These are phyloP conservation scores for Penicillium paradoxum DNA, from an alignment of 495 filamentous ascomycete genomes.

Conservation along the genomic window DNA sequence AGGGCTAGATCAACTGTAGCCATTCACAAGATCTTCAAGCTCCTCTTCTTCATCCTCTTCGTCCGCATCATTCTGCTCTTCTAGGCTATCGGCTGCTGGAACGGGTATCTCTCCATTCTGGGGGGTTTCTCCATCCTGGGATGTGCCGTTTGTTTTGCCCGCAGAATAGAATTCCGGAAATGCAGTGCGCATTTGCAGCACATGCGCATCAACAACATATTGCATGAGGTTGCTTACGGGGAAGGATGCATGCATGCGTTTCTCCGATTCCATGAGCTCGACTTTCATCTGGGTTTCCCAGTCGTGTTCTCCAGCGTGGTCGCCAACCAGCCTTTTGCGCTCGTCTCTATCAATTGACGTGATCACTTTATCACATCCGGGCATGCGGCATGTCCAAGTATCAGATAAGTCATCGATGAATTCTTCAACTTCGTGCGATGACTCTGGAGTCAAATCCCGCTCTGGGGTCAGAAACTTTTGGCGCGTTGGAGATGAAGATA, in stretches of 20 bases:
- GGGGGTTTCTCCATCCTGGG: background rate
- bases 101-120: background rate
- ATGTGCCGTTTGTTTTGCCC: slow-evolving; percentile 2
- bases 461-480: slow-evolving; percentile 12
- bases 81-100: background rate
- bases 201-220: slow-evolving; percentile 23
- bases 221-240: slow-evolving; percentile 40
- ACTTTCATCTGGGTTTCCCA: slow-evolving; percentile 55
- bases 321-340: slow-evolving; percentile 54
- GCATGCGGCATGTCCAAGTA: slow-evolving; percentile 65
- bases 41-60: slow-evolving; percentile 5
- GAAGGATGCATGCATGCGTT: slow-evolving; percentile 35
- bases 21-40: slow-evolving; percentile 3
- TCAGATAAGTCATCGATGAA: slow-evolving; percentile 44
- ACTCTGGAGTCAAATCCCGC: slow-evolving; percentile 30
- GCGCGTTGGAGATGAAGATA: slow-evolving; percentile 11
- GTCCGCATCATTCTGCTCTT: background rate
- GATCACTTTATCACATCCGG: slow-evolving; percentile 60
- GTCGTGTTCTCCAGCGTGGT: slow-evolving; percentile 65
- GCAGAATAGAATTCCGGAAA: slow-evolving; percentile 22
- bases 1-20: background rate
- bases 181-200: slow-evolving; percentile 22
- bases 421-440: slow-evolving; percentile 19
- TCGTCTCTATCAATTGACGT: slow-evolving; percentile 52
- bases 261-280: slow-evolving; percentile 50